Base-by-base conservation (phyloP, 257 asterid species). In the Capsicum chinense region DNA sequence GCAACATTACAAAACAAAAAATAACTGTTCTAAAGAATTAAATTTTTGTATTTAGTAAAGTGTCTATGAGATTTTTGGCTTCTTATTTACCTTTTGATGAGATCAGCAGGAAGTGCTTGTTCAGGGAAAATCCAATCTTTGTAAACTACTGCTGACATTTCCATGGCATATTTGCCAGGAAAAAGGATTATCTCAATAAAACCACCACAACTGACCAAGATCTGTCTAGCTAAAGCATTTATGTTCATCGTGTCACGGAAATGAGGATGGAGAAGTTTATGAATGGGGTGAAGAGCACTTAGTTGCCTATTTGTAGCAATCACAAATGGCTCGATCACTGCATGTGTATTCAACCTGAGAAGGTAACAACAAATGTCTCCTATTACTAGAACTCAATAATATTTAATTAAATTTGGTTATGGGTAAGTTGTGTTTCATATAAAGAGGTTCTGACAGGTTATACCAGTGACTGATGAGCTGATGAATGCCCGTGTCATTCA, bases 381-480 rank as follows among this genome's bases (percentile, higher is more conserved):
- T 8, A 17, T 16, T 4, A 70, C 15, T 8, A 42, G 8, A 1
- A 70, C 79, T 70, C 5, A 16, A 16, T 4, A 69, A 16, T 69
- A 16, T 15, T 26, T 26, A 26, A 69, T 16, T 69, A 56, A 69
- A 42, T 69, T 15, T 39, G 79, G 2, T 42, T 39, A 9, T 39
- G 56, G 7, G 2, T 8, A 69, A 69, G 78, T 69, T 69, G 56
- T 42, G 33, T 42, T 69, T 69, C 66, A 69, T 42, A 69, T 69
- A 42, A 42, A 39, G 13, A 26, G 4, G 42, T 69, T 16, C 54
- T 16, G 56, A 70, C 3, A 42, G 21, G 52, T 83, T 81, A 86
- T 93, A 94, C 98, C 98, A 93, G 92, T 93, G 97, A 74, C 93
- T 87, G 8, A 90, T 85, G 84, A 94, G 91, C 90, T 91, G 93